Base-by-base conservation (phyloP, 768 basidiomycete genomes). In the Lepiota brunneoincarnata region DNA sequence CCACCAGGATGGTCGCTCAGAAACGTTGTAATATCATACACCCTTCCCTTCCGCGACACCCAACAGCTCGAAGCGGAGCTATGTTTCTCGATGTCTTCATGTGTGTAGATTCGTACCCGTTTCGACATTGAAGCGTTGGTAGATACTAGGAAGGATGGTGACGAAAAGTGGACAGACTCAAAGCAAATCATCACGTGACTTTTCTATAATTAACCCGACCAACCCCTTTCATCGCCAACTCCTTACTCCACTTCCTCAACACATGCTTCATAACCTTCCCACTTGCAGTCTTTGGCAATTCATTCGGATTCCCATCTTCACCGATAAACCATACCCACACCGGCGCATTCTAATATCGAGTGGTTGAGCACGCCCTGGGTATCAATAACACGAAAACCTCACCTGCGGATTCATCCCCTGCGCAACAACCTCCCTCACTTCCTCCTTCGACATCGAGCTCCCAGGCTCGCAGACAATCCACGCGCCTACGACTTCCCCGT, bases 1-100 rank as follows among this genome's bases (percentile, higher is more conserved):
- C 95, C 94, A 59, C 96, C 96, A 10, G 95, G 93, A 67, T 97
- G 94, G 74, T 96, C 94, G 49, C 79, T 63, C 2, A 95, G 71
- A 71, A 98, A 98, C 3, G 63, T 60, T 2, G 95, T 87, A 49
- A 98, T 84, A 65, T 99, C 86, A 76, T 95, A 98, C 20, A 99
- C 91, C 64, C 86, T 89, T 63, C 87, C 87, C 55, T 75, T 75
- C 67, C 83, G 84, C 2, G 88, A 78, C 46, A 98, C 75, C 91
- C 93, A 98, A 67, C 91, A 93, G 60, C 83, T 90, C 1, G 70
- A 60, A 1, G 75, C 49, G 4, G 78, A 74, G 43, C 72, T 77
- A 75, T 95, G 92, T 26, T 65, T 63, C 2, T 74, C 79, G 44
- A 95, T 81, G 69, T 95, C 93, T 57, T 89, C 86, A 35, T 71